phyloP scores from a whole-genome alignment of 2,329 filamentous ascomycete genomes.

The Talaromyces sp. region DNA sequence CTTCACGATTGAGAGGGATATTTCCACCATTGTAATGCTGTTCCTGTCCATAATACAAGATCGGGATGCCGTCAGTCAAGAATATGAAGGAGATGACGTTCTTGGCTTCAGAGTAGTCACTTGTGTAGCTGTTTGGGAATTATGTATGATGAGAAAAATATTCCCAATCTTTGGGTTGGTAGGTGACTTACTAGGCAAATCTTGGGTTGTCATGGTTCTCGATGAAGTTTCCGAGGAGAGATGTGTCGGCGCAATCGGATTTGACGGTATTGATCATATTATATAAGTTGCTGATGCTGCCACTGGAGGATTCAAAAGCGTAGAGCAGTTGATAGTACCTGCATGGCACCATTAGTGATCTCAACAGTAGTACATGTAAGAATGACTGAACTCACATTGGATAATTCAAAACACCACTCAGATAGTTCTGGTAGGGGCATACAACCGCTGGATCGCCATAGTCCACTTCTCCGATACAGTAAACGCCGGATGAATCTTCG shows the following conservation, averaged over 20 bases:
- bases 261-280: conserved; percentile 35
- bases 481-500: conserved; percentile 43
- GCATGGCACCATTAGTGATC: neutral
- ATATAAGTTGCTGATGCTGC: conserved; percentile 36
- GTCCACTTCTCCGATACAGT: conserved; percentile 49
- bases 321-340: conserved; percentile 34
- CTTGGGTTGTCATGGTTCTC: conserved; percentile 62
- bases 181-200: conserved; percentile 42
- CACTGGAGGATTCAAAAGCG: conserved; percentile 34
- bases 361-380: neutral
- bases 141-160: neutral
- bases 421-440: conserved; percentile 44
- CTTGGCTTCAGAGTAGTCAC: conserved; percentile 49
- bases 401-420: conserved; percentile 51
- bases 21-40: conserved; percentile 56
- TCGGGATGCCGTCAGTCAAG: conserved; percentile 59
- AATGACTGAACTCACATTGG: conserved; percentile 26
- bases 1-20: conserved; percentile 53
- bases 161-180: neutral
- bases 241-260: conserved; percentile 43
- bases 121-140: conserved; percentile 25
- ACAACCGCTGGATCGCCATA: conserved; percentile 42
- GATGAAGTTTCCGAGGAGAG: conserved; percentile 53
- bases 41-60: conserved; percentile 65
- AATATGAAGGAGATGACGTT: conserved; percentile 62